Conservation (phyloP, 1,284 basidiomycete species). For the Puccinia coronata region DNA sequence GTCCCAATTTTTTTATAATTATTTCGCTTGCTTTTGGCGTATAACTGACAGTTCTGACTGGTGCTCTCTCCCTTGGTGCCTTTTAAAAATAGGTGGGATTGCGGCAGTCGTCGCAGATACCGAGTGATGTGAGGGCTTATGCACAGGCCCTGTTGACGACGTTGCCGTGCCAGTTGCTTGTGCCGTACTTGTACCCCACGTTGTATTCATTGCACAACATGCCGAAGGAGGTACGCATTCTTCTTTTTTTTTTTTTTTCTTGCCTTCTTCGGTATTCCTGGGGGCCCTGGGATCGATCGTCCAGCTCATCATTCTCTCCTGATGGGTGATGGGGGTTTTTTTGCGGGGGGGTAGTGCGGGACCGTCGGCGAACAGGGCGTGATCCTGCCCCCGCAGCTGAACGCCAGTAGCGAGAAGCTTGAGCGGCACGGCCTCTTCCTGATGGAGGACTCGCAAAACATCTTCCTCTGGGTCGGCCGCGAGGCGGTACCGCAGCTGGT, state of each 20-base stretch:
- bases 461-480: constrained; percentile 96
- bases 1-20: background rate
- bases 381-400: constrained; percentile 80
- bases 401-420: constrained; percentile 86
- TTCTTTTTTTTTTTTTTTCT: background rate
- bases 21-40: too few species aligned
- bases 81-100: constrained; percentile 76
- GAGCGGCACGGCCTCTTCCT: constrained; percentile 94
- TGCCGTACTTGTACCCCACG: constrained; percentile 90
- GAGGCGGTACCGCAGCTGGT: constrained; percentile 94
- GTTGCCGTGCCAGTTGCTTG: constrained; percentile 81
- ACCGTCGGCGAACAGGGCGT: constrained; percentile 78
- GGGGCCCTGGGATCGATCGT: too few species aligned
- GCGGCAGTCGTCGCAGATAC: constrained; percentile 91
- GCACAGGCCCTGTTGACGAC: constrained; percentile 90
- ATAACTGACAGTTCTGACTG: constrained; percentile 35
- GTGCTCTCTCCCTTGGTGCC: background rate
- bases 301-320: too few species aligned
- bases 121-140: constrained; percentile 91
- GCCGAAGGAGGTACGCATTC: constrained; percentile 76
- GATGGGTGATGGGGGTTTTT: too few species aligned
- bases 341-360: too few species aligned
- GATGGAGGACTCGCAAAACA: constrained; percentile 95
- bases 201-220: constrained; percentile 98
- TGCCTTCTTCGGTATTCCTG: too few species aligned